These are phyloP conservation scores for Tulasnella sp. DNA, from an alignment of 768 basidiomycete genomes.

Conservation along the genomic window DNA sequence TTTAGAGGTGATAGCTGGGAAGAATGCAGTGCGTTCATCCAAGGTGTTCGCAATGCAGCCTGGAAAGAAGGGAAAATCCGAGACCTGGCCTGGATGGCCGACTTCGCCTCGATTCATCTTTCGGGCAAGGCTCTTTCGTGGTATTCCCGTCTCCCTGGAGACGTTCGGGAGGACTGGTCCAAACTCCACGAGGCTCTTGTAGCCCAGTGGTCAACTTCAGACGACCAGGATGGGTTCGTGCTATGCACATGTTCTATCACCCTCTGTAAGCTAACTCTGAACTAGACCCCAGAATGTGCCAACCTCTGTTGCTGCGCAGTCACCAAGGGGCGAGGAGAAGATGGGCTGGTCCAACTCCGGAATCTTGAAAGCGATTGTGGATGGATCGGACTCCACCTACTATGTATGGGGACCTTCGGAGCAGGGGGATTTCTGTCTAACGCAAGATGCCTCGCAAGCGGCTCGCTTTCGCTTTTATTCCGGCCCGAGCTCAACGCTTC, in stretches of 20 bases:
- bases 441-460: neutral
- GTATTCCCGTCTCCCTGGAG: neutral
- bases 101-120: neutral
- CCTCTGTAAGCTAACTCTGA: neutral
- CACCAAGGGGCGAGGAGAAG: neutral
- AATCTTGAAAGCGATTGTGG: neutral
- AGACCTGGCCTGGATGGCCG: slow-evolving; percentile 16
- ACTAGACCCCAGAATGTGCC: neutral
- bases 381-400: neutral
- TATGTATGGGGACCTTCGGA: neutral
- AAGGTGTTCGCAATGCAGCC: neutral
- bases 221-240: neutral
- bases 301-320: neutral
- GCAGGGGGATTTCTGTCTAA: neutral
- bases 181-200: neutral
- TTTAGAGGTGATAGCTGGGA: neutral
- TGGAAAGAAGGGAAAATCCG: neutral
- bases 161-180: neutral
- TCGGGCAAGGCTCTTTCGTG: neutral
- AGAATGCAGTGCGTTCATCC: neutral
- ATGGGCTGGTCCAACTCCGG: neutral
- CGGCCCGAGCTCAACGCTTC: neutral
- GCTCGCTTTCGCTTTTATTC: neutral
- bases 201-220: neutral
- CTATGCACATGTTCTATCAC: neutral